phyloP scores from a whole-genome alignment of 1,284 basidiomycete species.

The Trametes polyzona region DNA sequence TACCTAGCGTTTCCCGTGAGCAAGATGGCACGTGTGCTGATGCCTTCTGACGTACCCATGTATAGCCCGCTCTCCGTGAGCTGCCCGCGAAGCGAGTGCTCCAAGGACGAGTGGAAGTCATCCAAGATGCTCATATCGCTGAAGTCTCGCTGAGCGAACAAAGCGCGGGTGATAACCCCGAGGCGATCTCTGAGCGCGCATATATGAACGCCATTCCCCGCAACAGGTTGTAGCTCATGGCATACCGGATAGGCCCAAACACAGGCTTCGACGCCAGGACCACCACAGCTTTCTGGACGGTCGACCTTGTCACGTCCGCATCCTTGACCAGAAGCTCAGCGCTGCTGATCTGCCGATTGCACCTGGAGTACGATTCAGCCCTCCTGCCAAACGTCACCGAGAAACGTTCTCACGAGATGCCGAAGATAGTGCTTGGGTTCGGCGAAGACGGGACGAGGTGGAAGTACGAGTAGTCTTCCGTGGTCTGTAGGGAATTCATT shows the following conservation, averaged over 20 bases:
- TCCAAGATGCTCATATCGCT: constrained; percentile 81
- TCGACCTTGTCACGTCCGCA: constrained; percentile 91
- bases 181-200: constrained; percentile 67
- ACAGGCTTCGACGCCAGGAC: constrained; percentile 90
- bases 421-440: constrained; percentile 84
- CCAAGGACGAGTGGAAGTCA: constrained; percentile 80
- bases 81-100: constrained; percentile 67
- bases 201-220: background rate
- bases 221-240: background rate
- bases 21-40: background rate
- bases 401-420: constrained; percentile 78
- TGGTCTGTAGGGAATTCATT: constrained; percentile 59
- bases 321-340: constrained; percentile 82
- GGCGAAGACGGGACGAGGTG: constrained; percentile 77
- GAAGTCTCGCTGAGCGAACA: constrained; percentile 92
- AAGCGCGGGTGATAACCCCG: constrained; percentile 92
- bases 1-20: constrained; percentile 53
- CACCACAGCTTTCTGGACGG: constrained; percentile 97
- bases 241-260: constrained; percentile 83
- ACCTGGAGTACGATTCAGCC: constrained; percentile 49
- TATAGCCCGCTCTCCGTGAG: constrained; percentile 83
- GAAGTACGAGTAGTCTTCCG: constrained; percentile 98
- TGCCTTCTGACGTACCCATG: constrained; percentile 64
- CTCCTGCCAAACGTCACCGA: background rate
- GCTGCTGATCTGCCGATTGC: constrained; percentile 94